Percentiles rank a stretch among this genome's conserved stretches.
These are phyloP conservation scores for Zalerion maritima DNA, from an alignment of 495 filamentous ascomycete genomes.

Conservation along the genomic window DNA sequence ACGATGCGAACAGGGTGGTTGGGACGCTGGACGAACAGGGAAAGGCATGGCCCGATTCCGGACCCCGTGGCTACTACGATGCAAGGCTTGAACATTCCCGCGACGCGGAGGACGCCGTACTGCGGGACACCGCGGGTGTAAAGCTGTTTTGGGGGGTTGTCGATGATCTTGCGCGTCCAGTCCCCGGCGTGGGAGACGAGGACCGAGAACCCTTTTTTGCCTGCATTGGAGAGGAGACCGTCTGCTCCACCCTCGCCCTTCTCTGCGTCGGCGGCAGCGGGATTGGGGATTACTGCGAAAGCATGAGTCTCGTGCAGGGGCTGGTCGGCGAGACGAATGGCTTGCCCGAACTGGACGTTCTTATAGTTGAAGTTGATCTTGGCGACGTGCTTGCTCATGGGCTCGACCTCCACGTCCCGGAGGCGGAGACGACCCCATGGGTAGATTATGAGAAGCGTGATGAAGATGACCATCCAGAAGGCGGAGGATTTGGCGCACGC, in stretches of 20 bases:
- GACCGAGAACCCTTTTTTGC: conserved; percentile 48
- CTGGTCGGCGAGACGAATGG: conserved; percentile 37
- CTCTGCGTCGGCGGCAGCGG: conserved; percentile 19
- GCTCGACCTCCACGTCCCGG: conserved; percentile 43
- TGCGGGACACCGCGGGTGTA: conserved; percentile 41
- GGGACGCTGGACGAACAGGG: conserved; percentile 27
- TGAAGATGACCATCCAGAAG: conserved; percentile 54
- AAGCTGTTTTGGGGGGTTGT: conserved; percentile 40
- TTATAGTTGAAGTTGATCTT: conserved; percentile 55
- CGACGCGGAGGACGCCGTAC: conserved; percentile 58
- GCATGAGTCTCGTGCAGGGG: conserved; percentile 67
- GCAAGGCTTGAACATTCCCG: conserved; percentile 50
- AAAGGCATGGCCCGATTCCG: conserved; percentile 59
- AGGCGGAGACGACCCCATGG: conserved; percentile 56
- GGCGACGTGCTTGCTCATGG: conserved; percentile 53
- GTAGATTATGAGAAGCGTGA: conserved; percentile 44
- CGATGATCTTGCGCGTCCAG: conserved; percentile 57
- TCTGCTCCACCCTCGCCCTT: conserved; percentile 49
- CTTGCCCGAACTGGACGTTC: conserved; percentile 39
- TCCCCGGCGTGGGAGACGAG: conserved; percentile 73
- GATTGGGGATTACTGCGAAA: conserved; percentile 60
- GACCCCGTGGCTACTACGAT: conserved; percentile 73
- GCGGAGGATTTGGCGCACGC: conserved; percentile 39
- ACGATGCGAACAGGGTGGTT: conserved; percentile 30
- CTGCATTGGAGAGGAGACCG: conserved; percentile 40